Percentiles rank a stretch among this genome's conserved stretches.
Conservation (phyloP, 192 early-diverging fungal species). For the Coemansia sp. region DNA sequence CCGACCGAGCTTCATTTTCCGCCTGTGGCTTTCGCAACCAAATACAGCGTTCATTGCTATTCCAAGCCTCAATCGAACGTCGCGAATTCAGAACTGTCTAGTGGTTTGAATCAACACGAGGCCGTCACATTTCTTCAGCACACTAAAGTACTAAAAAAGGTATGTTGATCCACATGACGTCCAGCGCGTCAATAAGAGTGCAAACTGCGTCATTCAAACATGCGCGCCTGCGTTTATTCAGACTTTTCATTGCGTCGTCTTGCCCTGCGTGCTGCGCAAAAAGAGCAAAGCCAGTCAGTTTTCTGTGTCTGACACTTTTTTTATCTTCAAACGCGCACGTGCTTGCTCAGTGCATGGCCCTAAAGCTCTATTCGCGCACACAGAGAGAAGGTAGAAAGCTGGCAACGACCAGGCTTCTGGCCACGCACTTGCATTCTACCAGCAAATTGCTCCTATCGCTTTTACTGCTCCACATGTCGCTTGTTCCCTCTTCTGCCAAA, state of each 20-base stretch:
- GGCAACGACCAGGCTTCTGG: neutral
- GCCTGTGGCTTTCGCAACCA: neutral
- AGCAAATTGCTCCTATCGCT: slow-evolving; percentile 2
- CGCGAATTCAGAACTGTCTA: neutral
- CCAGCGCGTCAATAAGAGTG: neutral
- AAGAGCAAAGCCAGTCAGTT: neutral
- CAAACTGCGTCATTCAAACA: neutral
- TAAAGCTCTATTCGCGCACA: neutral
- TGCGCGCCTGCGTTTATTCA: slow-evolving; percentile 1
- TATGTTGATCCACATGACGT: slow-evolving; percentile 2
- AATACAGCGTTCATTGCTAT: neutral
- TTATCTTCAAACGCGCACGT: neutral
- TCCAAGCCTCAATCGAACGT: neutral
- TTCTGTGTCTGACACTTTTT: neutral
- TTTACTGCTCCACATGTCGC: slow-evolving; percentile 1
- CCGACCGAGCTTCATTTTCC: neutral
- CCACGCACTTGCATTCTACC: neutral
- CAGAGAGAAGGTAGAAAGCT: neutral
- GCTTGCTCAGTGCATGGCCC: neutral
- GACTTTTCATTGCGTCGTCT: neutral
- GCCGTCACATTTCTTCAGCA: neutral
- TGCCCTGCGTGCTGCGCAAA: neutral
- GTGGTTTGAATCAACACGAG: no score
- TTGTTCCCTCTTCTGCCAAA: neutral
- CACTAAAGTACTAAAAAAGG: slow-evolving; percentile 2